Percentiles rank a stretch among this genome's conserved stretches.
Conservation (phyloP, 2,329 filamentous ascomycete species). For the Tothia fuscella region DNA sequence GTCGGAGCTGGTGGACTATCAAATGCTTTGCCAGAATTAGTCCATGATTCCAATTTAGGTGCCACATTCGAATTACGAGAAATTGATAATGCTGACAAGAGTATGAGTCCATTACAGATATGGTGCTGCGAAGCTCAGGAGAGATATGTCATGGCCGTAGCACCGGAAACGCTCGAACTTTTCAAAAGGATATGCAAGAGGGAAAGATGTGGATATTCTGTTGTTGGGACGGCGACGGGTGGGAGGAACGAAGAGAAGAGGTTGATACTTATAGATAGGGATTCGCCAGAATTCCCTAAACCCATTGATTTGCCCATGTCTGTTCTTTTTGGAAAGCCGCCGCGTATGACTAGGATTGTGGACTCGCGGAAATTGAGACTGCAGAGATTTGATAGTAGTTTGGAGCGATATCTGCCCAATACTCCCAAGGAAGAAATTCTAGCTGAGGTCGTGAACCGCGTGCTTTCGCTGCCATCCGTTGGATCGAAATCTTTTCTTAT, state of each 20-base stretch:
- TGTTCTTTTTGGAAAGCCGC: slow-evolving; percentile 75
- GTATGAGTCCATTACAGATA: slow-evolving; percentile 92
- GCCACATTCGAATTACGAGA: slow-evolving; percentile 91
- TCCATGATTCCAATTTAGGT: slow-evolving; percentile 82
- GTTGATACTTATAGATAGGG: slow-evolving; percentile 69
- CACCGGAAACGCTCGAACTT: slow-evolving; percentile 62
- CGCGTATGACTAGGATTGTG: slow-evolving; percentile 67
- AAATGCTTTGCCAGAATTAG: slow-evolving; percentile 75
- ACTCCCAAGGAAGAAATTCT: slow-evolving; percentile 40
- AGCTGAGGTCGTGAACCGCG: slow-evolving; percentile 64
- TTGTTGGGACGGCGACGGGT: slow-evolving; percentile 64
- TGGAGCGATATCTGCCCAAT: slow-evolving; percentile 54
- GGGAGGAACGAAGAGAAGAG: slow-evolving; percentile 54
- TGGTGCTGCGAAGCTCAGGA: slow-evolving; percentile 98
- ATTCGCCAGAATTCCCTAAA: slow-evolving; percentile 59
- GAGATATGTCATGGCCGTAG: slow-evolving; percentile 84
- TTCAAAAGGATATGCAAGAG: slow-evolving; percentile 59
- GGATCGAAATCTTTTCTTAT: slow-evolving; percentile 97
- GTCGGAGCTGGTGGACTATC: slow-evolving; percentile 87
- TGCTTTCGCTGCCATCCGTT: slow-evolving; percentile 75
- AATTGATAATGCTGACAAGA: slow-evolving; percentile 76
- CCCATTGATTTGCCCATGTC: slow-evolving; percentile 87
- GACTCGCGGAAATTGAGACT: slow-evolving; percentile 56
- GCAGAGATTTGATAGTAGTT: slow-evolving; percentile 60
- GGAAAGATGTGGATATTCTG: slow-evolving; percentile 85